Conservation (phyloP, 176 grass and related monocot genomes). For the Carex pumila region DNA sequence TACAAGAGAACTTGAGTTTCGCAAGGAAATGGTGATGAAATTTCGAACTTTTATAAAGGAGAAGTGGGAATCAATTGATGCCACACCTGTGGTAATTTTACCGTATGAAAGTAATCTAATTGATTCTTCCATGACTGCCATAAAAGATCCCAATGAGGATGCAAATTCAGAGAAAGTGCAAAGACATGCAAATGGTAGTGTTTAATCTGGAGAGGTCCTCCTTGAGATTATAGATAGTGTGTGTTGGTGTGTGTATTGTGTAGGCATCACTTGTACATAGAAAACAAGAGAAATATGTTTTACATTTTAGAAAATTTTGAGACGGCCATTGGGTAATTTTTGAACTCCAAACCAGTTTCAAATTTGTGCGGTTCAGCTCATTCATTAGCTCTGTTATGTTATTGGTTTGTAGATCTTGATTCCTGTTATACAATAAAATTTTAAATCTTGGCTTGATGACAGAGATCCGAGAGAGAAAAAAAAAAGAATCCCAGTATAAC, state of each 20-base stretch:
- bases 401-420: background rate
- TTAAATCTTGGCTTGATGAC: background rate
- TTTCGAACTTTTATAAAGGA: conserved; percentile 59
- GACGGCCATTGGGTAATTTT: background rate
- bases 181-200: conserved; percentile 15
- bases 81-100: conserved; percentile 61
- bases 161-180: conserved; percentile 20
- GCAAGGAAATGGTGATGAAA: conserved; percentile 63
- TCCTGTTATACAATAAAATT: background rate
- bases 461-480: background rate
- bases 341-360: background rate
- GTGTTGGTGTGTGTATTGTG: background rate
- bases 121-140: conserved; percentile 16
- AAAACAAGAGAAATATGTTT: conserved; percentile 25
- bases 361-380: background rate
- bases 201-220: background rate
- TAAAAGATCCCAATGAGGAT: conserved; percentile 16
- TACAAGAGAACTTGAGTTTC: conserved; percentile 67
- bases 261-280: conserved; percentile 16
- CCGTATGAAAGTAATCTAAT: conserved; percentile 48
- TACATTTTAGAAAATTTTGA: background rate
- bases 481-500: background rate
- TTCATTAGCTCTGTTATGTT: background rate
- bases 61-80: conserved; percentile 74
- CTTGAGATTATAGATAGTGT: conserved; percentile 1